Percentiles rank a stretch among this genome's conserved stretches.
These are phyloP conservation scores for Bolboschoenoplectus hybrid DNA, from an alignment of 202 grass and related monocot species.

Conservation along the genomic window DNA sequence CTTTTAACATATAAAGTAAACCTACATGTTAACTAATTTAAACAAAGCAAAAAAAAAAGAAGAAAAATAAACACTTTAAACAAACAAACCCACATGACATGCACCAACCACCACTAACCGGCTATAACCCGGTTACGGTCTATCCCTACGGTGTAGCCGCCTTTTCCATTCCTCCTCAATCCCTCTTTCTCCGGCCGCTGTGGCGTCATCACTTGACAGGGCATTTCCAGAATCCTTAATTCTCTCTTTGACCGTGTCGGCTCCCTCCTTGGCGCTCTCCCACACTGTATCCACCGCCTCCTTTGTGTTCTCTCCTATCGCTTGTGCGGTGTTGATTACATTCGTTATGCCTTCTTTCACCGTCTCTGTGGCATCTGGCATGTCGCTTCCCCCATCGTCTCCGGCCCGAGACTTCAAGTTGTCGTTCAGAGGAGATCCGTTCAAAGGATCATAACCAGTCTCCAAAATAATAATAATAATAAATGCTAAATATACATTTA, in stretches of 20 bases:
- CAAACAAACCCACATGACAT: conserved; percentile 12
- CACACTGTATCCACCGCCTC: background rate
- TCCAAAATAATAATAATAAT: background rate
- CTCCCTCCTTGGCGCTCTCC: conserved; percentile 12
- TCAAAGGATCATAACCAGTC: background rate
- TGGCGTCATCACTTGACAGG: background rate
- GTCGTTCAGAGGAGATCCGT: background rate
- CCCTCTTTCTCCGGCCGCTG: background rate
- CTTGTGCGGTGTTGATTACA: conserved; percentile 6
- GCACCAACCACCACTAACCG: background rate
- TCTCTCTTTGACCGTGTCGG: conserved; percentile 19
- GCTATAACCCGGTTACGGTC: background rate
- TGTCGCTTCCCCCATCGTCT: background rate
- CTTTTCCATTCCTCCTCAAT: conserved; percentile 32
- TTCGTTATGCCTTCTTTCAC: conserved; percentile 28
- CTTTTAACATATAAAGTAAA: conserved; percentile 13
- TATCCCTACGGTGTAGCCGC: background rate
- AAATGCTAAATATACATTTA: background rate
- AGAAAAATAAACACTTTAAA: background rate
- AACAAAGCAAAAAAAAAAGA: background rate
- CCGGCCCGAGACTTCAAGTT: background rate
- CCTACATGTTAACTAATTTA: background rate
- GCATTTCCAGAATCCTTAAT: conserved; percentile 4
- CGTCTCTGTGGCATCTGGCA: background rate
- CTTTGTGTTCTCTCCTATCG: conserved; percentile 26